A percentile compares a stretch with the other conserved stretches of the same genome.
These are phyloP conservation scores for Petunia axillaris DNA, from an alignment of 257 asterid species.

Conservation along the genomic window DNA sequence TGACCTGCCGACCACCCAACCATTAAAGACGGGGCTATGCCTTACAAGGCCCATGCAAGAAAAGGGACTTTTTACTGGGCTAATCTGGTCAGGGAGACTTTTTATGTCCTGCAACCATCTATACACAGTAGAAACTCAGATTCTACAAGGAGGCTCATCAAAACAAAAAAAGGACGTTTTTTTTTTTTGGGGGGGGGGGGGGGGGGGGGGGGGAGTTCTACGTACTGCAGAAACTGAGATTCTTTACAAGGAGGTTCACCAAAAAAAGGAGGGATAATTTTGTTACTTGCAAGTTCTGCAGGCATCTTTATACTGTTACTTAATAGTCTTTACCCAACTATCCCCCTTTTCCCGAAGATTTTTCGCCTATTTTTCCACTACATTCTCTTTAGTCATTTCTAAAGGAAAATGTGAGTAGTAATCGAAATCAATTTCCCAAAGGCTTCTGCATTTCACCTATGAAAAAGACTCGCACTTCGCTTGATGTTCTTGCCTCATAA, in stretches of 20 bases:
- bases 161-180: not conserved
- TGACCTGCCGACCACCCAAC: not conserved
- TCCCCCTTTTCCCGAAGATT: not conserved
- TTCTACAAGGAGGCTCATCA: constrained; percentile 8
- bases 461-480: not conserved
- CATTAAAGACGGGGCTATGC: not conserved
- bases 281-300: constrained; percentile 15
- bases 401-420: not conserved
- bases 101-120: too few species aligned
- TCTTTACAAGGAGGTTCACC: not conserved
- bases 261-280: not conserved
- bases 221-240: constrained; percentile 1
- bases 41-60: not conserved
- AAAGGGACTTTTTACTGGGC: not conserved
- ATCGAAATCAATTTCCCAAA: not conserved
- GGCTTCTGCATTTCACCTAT: not conserved
- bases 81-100: not conserved
- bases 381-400: not conserved
- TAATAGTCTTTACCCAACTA: not conserved
- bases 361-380: constrained; percentile 2
- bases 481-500: not conserved
- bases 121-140: not conserved
- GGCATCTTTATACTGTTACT: constrained; percentile 9
- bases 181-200: not conserved
- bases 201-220: constrained; percentile 5